A percentile compares a stretch with the other conserved stretches of the same genome.
These are phyloP conservation scores for Rosa persica DNA, from an alignment of 306 rosid genomes.

Conservation along the genomic window DNA sequence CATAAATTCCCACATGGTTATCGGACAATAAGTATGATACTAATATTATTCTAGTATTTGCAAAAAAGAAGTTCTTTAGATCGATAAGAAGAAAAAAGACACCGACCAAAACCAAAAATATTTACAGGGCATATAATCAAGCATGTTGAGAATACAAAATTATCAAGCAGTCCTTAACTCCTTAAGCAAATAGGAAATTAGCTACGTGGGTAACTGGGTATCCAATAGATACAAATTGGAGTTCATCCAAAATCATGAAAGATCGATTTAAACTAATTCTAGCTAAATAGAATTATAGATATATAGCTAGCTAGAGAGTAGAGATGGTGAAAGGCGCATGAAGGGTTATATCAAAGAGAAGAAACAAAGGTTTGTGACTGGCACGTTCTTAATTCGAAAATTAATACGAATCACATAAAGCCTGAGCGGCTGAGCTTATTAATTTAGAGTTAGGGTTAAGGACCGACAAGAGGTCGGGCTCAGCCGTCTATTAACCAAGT, in stretches of 20 bases:
- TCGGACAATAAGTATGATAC: neutral
- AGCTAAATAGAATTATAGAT: neutral
- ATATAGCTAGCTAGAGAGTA: too few relatives aligned
- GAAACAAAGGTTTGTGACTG: conserved; percentile 42
- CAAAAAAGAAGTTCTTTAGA: neutral
- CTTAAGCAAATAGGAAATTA: neutral
- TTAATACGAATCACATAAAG: neutral
- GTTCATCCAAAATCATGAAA: conserved; percentile 5
- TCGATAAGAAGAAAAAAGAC: neutral
- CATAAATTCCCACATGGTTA: neutral
- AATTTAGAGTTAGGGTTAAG: conserved; percentile 13
- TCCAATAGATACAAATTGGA: neutral
- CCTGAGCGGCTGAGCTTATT: neutral
- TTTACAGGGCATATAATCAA: neutral
- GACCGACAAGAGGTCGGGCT: conserved; percentile 67
- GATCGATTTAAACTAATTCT: neutral
- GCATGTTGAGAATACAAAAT: neutral
- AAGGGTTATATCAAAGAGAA: conserved; percentile 27
- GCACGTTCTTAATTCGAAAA: conserved; percentile 26
- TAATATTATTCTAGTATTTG: neutral
- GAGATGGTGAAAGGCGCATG: conserved; percentile 16
- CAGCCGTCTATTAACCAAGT: conserved; percentile 66
- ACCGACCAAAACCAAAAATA: neutral
- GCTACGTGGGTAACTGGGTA: neutral
- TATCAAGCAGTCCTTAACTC: neutral